Base-by-base conservation (phyloP, 495 filamentous ascomycete genomes). In the Neurospora sp. region DNA sequence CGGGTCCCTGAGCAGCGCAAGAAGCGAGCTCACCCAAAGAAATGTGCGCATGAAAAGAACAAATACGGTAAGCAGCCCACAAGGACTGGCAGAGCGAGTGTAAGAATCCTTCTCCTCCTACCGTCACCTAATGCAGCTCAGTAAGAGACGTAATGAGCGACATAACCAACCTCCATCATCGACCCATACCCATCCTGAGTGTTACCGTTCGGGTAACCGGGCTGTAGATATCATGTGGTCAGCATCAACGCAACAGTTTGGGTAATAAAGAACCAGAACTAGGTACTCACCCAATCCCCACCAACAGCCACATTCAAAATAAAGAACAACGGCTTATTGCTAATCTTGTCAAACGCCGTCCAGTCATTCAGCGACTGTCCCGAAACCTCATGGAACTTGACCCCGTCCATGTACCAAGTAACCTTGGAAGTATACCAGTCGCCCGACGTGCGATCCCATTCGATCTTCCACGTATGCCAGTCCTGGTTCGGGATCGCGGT, bases 251-350 rank as follows among this genome's bases (percentile, higher is more conserved):
- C 3, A 8, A 10, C 44, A 3, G 3, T 46, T 46, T 16, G 61
- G 31, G 27, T n/a, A 73, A 69, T 71, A 14, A 35, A 39, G 27
- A 59, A 72, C 18, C 42, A 46, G 42, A 22, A 53, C 20, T 71
- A 81, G 35, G 6, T 37, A 81, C 84, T 75, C 75, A 85, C 84
- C 81, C 83, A 88, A 71, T 74, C 72, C 1, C 85, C 86, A 8
- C 86, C 85, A 69, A 88, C 85, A 5, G 86, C 86, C 1, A 88
- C 83, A 69, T 88, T 88, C 37, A 87, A 74, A 66, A 84, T 84
- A 42, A 87, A 81, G 73, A 79, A 87, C 71, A 84, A 74, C 0
- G 82, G 79, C 39, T 71, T 77, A 5, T 79, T 74, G 0, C 81
- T 79, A 39, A 87, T 71, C 42, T 76, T 76, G 41, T 73, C 76